Percentiles rank a stretch among this genome's conserved stretches.
Evolutionary conservation across 2,329 filamentous ascomycete species (phyloP).

Genomic region (Ustilaginoidea virens): DNA sequence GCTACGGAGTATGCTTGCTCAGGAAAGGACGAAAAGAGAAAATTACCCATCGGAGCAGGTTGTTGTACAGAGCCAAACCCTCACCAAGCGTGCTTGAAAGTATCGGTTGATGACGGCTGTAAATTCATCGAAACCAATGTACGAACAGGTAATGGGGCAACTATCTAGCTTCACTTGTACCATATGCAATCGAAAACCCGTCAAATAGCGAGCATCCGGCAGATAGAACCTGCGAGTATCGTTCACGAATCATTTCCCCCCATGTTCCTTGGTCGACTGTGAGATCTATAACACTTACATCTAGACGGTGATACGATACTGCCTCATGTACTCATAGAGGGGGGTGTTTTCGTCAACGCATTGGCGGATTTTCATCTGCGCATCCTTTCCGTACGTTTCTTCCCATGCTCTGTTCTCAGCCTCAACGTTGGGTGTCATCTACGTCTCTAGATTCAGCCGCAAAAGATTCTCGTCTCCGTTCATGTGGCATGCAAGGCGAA

Average conservation of each 20-base stretch:
- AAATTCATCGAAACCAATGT: no score
- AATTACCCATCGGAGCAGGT: constrained; percentile 1
- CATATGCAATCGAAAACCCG: no score
- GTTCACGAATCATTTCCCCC: background rate
- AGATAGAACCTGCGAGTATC: no score
- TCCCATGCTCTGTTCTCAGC: constrained; percentile 57
- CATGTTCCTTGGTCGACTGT: no score
- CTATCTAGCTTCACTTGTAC: constrained; percentile 3
- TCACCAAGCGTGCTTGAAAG: no score
- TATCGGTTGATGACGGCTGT: no score
- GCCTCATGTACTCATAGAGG: constrained; percentile 71
- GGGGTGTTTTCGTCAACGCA: constrained; percentile 56
- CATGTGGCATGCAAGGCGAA: background rate
- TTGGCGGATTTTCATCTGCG: constrained; percentile 51
- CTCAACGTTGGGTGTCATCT: constrained; percentile 50
- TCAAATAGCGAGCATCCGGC: no score
- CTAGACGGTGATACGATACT: constrained; percentile 51
- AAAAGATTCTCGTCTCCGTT: no score
- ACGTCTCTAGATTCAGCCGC: no score
- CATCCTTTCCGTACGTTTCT: constrained; percentile 59
- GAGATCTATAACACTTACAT: no score
- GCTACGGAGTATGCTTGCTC: no score
- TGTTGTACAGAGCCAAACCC: no score
- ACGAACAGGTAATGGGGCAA: constrained; percentile 1
- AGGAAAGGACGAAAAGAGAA: background rate